phyloP scores from a whole-genome alignment of 352 stramenopile species.

The Pythium guiyangense region DNA sequence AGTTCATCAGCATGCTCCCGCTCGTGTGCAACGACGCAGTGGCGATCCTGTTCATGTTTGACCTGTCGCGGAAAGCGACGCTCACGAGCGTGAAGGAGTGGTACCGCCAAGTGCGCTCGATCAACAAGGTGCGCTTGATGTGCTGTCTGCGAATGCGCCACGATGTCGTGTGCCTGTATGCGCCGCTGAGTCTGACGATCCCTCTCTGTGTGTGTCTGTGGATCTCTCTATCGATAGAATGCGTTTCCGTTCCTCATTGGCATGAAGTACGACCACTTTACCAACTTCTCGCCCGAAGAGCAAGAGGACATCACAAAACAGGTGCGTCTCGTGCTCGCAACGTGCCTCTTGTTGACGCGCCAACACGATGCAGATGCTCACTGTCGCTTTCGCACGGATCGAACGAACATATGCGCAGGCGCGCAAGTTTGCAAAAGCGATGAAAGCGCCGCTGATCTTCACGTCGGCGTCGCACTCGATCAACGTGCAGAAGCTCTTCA shows the following conservation, averaged over 20 bases:
- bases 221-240: constrained; percentile 38
- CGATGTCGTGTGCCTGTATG: neutral
- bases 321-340: constrained; percentile 21
- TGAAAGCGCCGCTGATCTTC: constrained; percentile 94
- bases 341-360: neutral
- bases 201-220: neutral
- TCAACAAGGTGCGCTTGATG: constrained; percentile 72
- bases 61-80: constrained; percentile 89
- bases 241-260: constrained; percentile 92
- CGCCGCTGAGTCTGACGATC: neutral
- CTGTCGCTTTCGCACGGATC: neutral
- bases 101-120: constrained; percentile 88
- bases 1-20: constrained; percentile 94
- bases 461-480: constrained; percentile 92
- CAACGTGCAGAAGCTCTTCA: constrained; percentile 96
- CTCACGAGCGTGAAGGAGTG: constrained; percentile 93
- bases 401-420: constrained; percentile 35
- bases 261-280: constrained; percentile 95
- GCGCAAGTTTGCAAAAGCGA: constrained; percentile 93
- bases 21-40: constrained; percentile 94
- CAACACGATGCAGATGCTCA: neutral
- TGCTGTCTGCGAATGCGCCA: no score
- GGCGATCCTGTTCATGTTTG: constrained; percentile 96
- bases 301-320: constrained; percentile 93
- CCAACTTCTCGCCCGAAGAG: constrained; percentile 87